Conservation (phyloP, 768 basidiomycete species). For the Leucocoprinus sp. region DNA sequence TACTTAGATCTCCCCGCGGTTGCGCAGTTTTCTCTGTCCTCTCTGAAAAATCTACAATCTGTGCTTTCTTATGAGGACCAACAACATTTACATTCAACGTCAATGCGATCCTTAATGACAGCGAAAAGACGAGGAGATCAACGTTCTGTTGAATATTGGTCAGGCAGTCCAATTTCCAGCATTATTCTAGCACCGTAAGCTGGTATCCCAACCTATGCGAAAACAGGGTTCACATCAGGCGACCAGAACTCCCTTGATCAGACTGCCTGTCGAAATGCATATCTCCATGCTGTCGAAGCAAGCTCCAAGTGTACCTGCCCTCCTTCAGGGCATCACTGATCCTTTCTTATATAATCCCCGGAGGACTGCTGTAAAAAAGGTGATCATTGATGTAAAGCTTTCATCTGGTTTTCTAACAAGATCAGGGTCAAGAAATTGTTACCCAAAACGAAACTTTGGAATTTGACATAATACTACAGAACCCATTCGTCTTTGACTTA, state of each 20-base stretch:
- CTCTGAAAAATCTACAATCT: slow-evolving; percentile 63
- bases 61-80: slow-evolving; percentile 75
- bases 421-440: slow-evolving; percentile 51
- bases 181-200: slow-evolving; percentile 72
- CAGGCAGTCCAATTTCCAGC: slow-evolving; percentile 70
- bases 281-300: slow-evolving; percentile 41
- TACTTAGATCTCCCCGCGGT: slow-evolving; percentile 72
- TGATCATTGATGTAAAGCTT: slow-evolving; percentile 22
- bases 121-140: slow-evolving; percentile 72
- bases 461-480: slow-evolving; percentile 76
- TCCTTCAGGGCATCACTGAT: slow-evolving; percentile 55
- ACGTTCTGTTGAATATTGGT: slow-evolving; percentile 77
- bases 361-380: slow-evolving; percentile 48
- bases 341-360: slow-evolving; percentile 93
- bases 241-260: slow-evolving; percentile 58
- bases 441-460: slow-evolving; percentile 83
- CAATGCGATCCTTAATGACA: slow-evolving; percentile 62
- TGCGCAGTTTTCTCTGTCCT: slow-evolving; percentile 83
- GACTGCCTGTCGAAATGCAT: slow-evolving; percentile 68
- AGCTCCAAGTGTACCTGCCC: slow-evolving; percentile 32
- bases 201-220: slow-evolving; percentile 1
- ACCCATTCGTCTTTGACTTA: slow-evolving; percentile 88
- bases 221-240: slow-evolving; percentile 6
- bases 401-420: not conserved
- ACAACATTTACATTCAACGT: slow-evolving; percentile 64